Evolutionary conservation across 345 rosid genomes (phyloP).

Genomic region (Rhodomyrtus tomentosa): DNA sequence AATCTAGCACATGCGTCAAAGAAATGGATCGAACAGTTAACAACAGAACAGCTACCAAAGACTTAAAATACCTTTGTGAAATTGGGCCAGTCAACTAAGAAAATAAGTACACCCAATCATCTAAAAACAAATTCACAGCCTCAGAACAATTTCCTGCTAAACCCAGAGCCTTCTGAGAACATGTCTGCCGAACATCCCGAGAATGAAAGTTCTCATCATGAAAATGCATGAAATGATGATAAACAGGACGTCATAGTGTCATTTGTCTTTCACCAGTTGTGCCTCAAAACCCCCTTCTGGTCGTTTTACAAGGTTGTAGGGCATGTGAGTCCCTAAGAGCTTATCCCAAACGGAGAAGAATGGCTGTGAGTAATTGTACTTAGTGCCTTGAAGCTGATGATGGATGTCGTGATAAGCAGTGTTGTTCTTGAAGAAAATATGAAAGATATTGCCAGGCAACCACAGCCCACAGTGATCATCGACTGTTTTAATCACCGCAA

Average conservation of each 20-base stretch:
- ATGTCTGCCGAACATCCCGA: not conserved
- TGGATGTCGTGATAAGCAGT: slow-evolving; percentile 66
- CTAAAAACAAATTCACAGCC: not conserved
- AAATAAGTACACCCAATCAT: not conserved
- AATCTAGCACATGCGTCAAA: not conserved
- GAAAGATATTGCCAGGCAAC: slow-evolving; percentile 64
- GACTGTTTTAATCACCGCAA: slow-evolving; percentile 47
- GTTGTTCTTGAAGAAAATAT: slow-evolving; percentile 44
- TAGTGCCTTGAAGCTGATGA: slow-evolving; percentile 60
- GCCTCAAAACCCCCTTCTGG: slow-evolving; percentile 69
- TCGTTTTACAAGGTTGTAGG: slow-evolving; percentile 39
- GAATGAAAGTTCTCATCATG: not conserved
- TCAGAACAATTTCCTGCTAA: not conserved
- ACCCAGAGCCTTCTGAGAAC: not conserved
- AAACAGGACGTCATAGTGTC: not conserved
- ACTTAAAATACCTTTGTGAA: not conserved
- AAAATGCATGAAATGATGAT: not conserved
- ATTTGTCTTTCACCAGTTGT: slow-evolving; percentile 23
- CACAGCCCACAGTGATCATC: slow-evolving; percentile 72
- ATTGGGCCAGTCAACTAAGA: not conserved
- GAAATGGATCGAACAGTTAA: not conserved
- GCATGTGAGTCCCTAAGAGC: slow-evolving; percentile 58
- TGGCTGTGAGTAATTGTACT: slow-evolving; percentile 72
- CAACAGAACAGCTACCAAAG: not conserved
- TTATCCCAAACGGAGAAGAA: slow-evolving; percentile 73